Conservation (phyloP, 306 rosid genomes). For the Erythrophleum fordii region DNA sequence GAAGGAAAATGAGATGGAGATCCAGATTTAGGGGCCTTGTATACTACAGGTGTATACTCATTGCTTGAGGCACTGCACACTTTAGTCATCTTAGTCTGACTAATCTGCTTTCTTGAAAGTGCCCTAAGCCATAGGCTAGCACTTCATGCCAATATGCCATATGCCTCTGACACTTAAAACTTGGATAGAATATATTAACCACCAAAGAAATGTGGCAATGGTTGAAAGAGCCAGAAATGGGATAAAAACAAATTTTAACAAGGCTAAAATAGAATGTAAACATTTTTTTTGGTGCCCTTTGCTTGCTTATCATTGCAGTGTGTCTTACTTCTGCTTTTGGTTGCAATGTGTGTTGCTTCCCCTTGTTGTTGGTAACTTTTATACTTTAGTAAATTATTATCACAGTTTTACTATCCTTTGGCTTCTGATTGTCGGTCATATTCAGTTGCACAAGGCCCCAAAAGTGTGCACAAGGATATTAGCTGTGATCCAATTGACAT, state of each 20-base stretch:
- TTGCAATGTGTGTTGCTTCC: not conserved
- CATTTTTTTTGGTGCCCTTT: not conserved
- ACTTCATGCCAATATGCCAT: not conserved
- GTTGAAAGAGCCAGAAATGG: not conserved
- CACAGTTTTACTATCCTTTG: not conserved
- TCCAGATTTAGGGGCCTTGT: not conserved
- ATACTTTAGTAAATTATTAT: not conserved
- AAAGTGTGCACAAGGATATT: constrained; percentile 15
- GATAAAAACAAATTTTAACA: not conserved
- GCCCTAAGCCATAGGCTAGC: not conserved
- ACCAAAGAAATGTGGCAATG: not conserved
- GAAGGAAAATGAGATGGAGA: not conserved
- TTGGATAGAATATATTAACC: not conserved
- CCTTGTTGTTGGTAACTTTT: not conserved
- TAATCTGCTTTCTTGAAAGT: not conserved
- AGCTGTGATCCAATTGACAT: constrained; percentile 48
- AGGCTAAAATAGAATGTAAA: not conserved
- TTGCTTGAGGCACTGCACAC: not conserved
- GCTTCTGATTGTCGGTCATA: not conserved
- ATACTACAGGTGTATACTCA: not conserved
- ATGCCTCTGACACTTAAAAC: not conserved
- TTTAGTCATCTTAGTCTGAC: not conserved
- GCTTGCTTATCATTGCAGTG: not conserved
- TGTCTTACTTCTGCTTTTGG: not conserved
- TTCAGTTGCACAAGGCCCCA: constrained; percentile 43